These are phyloP conservation scores for Sherardia arvensis DNA, from an alignment of 257 asterid species.

Conservation along the genomic window DNA sequence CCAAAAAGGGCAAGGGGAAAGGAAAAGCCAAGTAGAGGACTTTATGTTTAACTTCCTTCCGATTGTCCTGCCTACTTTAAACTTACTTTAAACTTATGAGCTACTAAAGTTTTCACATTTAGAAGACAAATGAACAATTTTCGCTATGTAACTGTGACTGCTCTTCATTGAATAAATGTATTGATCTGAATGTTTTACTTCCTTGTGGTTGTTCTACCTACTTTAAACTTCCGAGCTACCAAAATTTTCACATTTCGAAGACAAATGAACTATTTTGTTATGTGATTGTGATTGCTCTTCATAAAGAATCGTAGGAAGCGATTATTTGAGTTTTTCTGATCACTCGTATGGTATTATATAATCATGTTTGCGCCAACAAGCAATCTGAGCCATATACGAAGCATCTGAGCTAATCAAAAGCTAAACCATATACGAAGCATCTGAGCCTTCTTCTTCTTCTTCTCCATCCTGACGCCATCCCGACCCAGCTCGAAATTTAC, in stretches of 20 bases:
- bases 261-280: too few species aligned
- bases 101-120: background rate
- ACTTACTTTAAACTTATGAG: background rate
- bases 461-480: slow-evolving; percentile 46
- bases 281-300: background rate
- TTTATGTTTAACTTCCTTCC: background rate
- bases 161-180: too few species aligned
- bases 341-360: background rate
- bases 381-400: background rate
- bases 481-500: slow-evolving; percentile 81
- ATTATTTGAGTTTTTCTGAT: background rate
- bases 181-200: too few species aligned
- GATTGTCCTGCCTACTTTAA: background rate
- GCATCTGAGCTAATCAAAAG: background rate
- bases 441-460: slow-evolving; percentile 13
- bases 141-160: background rate
- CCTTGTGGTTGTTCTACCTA: background rate
- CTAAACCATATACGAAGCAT: slow-evolving; percentile 22
- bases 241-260: background rate
- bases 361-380: background rate
- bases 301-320: background rate
- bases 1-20: slow-evolving; percentile 91
- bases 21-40: slow-evolving; percentile 56
- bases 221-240: background rate
- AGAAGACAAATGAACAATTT: background rate